Conservation (phyloP, 805 yeast genomes). For the Wickerhamiella cacticola region DNA sequence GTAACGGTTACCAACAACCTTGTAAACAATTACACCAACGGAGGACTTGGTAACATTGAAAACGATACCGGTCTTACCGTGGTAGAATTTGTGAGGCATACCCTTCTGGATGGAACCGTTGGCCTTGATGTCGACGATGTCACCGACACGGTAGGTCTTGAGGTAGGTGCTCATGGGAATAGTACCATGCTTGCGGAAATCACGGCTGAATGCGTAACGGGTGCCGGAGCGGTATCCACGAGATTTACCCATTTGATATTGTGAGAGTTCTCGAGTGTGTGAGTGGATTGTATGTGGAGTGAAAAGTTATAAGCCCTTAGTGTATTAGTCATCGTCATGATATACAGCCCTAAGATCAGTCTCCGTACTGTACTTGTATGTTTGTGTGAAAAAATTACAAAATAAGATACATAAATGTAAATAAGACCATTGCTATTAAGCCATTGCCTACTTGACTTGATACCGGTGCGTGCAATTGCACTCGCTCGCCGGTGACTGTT, state of each 20-base stretch:
- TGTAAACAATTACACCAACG: constrained; percentile 96
- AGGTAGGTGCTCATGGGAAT: constrained; percentile 92
- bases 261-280: constrained; percentile 11
- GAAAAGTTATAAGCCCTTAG: constrained; percentile 5
- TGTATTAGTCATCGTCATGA: neutral
- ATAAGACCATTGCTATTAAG: too few species aligned
- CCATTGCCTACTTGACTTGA: too few species aligned
- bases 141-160: constrained; percentile 95
- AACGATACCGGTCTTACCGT: constrained; percentile 99
- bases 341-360: neutral
- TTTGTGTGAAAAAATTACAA: too few species aligned
- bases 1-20: constrained; percentile 98
- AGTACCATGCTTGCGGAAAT: constrained; percentile 95
- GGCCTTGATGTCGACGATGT: constrained; percentile 98
- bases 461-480: too few species aligned
- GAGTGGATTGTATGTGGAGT: constrained; percentile 7
- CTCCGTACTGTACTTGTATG: too few species aligned
- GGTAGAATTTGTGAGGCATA: constrained; percentile 99
- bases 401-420: too few species aligned
- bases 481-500: too few species aligned
- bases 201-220: constrained; percentile 99
- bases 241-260: constrained; percentile 31
- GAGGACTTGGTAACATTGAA: constrained; percentile 98
- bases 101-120: constrained; percentile 99
- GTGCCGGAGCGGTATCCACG: constrained; percentile 99